Base-by-base conservation (phyloP, 2,329 filamentous ascomycete species). In the Pyricularia grisea region DNA sequence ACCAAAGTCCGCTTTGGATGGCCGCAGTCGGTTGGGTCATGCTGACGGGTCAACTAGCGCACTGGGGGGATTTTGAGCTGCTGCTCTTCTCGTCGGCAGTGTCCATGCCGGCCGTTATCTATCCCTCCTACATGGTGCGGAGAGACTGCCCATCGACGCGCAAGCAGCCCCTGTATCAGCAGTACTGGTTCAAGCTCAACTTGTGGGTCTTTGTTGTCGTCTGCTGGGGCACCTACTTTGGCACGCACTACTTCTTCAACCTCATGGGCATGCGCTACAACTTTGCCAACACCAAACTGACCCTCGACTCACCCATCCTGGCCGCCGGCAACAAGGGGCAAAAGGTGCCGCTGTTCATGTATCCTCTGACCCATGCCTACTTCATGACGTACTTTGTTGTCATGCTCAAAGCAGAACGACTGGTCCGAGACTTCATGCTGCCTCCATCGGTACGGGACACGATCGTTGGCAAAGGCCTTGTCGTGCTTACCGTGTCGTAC, bases 241-340 rank as follows among this genome's bases (percentile, higher is more conserved):
- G 71, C 1, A 70, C 71, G 20, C 68, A 70, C 42, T 72, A 72
- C 68, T 72, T 72, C 68, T 72, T 72, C 64, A 68, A 71, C n/a
- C 69, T 71, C n/a, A 72, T 72, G 71, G 68, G 69, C 6, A 72
- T 72, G 71, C 64, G 68, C 23, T 72, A 72, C 67, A 60, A 68
- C n/a, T 72, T 72, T 58, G 33, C 69, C 65, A 36, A 23, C 64
- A 68, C 68, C 25, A 33, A 6, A 5, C 69, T 68, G 68, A 68
- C 64, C 6, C 58, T 72, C 42, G 68, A 69, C 61, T 71, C 71
- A 10, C 65, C 70, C 23, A 12, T 71, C 33, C 65, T 71, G 25
- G 60, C 23, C 11, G 20, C 20, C 30, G 68, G 70, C 67, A 65
- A 67, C 17, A 67, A 63, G 36, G 65, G 61, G 23, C 71, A 72